Percentiles rank a stretch among this genome's conserved stretches.
Conservation (phyloP, 2,329 filamentous ascomycete genomes). For the Colletotrichum magnum region DNA sequence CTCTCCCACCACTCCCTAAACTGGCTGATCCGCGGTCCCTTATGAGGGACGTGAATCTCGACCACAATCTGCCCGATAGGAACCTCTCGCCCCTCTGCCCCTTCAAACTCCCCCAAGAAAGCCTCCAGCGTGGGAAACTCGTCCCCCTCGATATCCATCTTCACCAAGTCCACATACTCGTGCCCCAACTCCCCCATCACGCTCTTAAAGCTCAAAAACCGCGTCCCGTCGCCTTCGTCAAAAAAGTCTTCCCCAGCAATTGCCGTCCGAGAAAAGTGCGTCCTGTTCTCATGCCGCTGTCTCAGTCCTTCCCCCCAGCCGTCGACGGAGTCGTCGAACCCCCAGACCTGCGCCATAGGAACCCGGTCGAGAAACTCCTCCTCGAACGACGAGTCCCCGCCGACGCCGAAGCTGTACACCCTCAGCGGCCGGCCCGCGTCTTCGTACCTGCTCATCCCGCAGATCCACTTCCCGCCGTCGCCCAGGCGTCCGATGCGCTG, state of each 20-base stretch:
- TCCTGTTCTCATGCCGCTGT: neutral
- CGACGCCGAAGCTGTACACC: constrained; percentile 55
- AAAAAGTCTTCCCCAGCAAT: constrained; percentile 3
- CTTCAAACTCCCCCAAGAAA: constrained; percentile 11
- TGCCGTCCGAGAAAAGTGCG: constrained; percentile 2
- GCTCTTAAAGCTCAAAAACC: constrained; percentile 47
- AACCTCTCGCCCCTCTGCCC: neutral
- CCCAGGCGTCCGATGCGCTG: constrained; percentile 54
- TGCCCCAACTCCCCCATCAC: constrained; percentile 53
- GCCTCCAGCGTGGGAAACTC: constrained; percentile 48
- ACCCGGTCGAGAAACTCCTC: constrained; percentile 42
- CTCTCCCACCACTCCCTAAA: constrained; percentile 5
- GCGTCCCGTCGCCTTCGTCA: constrained; percentile 35
- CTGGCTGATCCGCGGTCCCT: constrained; percentile 9
- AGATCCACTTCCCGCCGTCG: constrained; percentile 58
- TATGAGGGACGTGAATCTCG: constrained; percentile 31
- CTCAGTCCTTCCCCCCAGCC: constrained; percentile 43
- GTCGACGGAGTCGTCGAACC: constrained; percentile 53
- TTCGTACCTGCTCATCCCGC: constrained; percentile 54
- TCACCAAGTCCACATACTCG: constrained; percentile 54
- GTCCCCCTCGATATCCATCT: constrained; percentile 55
- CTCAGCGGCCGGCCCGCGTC: constrained; percentile 42
- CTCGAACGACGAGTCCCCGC: constrained; percentile 54
- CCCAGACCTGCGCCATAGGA: constrained; percentile 53
- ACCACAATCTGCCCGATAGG: constrained; percentile 37